Conservation (phyloP, 352 stramenopile species). For the Phytophthora quininea region DNA sequence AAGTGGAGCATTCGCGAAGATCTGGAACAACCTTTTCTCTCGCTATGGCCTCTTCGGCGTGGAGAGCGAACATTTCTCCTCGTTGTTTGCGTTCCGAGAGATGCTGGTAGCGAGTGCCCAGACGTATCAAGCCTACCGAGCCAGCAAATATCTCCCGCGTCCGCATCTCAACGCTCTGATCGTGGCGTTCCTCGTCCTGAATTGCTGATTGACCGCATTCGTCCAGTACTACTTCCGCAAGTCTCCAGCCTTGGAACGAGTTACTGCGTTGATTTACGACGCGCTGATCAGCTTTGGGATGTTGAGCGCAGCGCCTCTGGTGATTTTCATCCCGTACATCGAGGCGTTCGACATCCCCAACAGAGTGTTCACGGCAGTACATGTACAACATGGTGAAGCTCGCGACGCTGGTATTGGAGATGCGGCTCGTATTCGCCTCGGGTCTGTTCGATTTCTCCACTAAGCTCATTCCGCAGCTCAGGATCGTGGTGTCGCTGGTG, state of each 20-base stretch:
- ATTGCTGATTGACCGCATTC: slow-evolving; percentile 30
- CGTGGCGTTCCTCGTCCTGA: slow-evolving; percentile 20
- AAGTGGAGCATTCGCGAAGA: background rate
- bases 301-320: slow-evolving; percentile 17
- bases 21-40: slow-evolving; percentile 18
- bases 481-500: slow-evolving; percentile 15
- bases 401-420: slow-evolving; percentile 13
- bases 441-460: slow-evolving; percentile 12
- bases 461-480: slow-evolving; percentile 21
- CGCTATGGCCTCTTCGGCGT: slow-evolving; percentile 24
- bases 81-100: slow-evolving; percentile 26
- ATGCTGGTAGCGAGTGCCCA: slow-evolving; percentile 29
- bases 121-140: slow-evolving; percentile 33
- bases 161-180: slow-evolving; percentile 13
- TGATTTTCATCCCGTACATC: slow-evolving; percentile 23
- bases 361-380: slow-evolving; percentile 8
- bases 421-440: slow-evolving; percentile 10
- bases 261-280: slow-evolving; percentile 12
- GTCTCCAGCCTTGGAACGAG: slow-evolving; percentile 9
- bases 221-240: slow-evolving; percentile 18
- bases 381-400: slow-evolving; percentile 1
- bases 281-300: slow-evolving; percentile 24
- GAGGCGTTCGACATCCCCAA: slow-evolving; percentile 12
- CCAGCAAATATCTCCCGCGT: slow-evolving; percentile 18
- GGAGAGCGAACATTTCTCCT: slow-evolving; percentile 35